Percentiles rank a stretch among this genome's conserved stretches.
phyloP scores from a whole-genome alignment of 371 early-diverging fungal species.

The Apophysomyces ossiformis region DNA sequence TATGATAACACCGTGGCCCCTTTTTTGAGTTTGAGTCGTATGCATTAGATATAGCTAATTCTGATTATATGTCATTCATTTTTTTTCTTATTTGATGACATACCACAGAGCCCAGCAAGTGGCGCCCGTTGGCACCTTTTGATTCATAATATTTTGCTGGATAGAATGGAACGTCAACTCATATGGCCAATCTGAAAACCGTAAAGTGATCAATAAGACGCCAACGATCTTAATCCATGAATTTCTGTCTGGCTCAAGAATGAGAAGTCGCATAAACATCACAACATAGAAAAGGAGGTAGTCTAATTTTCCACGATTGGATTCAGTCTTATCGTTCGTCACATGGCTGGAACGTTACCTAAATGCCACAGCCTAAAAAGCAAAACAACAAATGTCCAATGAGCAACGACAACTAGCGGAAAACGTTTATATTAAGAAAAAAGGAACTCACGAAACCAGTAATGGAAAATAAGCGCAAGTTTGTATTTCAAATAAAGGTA shows the following conservation, averaged over 20 bases:
- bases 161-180: slow-evolving; percentile 39
- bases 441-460: slow-evolving; percentile 47
- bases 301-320: slow-evolving; percentile 16
- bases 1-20: slow-evolving; percentile 50
- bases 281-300: slow-evolving; percentile 45
- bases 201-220: slow-evolving; percentile 34
- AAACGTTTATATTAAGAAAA: slow-evolving; percentile 1
- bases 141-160: slow-evolving; percentile 19
- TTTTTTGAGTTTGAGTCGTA: slow-evolving; percentile 8
- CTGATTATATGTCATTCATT: not conserved
- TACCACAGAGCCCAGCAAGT: slow-evolving; percentile 56
- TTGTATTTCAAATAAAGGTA: slow-evolving; percentile 49
- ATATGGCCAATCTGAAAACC: slow-evolving; percentile 56
- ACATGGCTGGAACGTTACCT: slow-evolving; percentile 2
- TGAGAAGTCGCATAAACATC: slow-evolving; percentile 51
- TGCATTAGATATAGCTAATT: not conserved
- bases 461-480: slow-evolving; percentile 51
- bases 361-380: slow-evolving; percentile 9
- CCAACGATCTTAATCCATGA: slow-evolving; percentile 49
- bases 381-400: slow-evolving; percentile 8
- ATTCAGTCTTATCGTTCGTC: not conserved
- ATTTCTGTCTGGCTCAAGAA: slow-evolving; percentile 39
- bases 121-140: slow-evolving; percentile 24
- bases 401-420: not conserved
- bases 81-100: not conserved